These are phyloP conservation scores for Hemisphaericaspora lyxosophila DNA, from an alignment of 1,139 yeast genomes.

Conservation along the genomic window DNA sequence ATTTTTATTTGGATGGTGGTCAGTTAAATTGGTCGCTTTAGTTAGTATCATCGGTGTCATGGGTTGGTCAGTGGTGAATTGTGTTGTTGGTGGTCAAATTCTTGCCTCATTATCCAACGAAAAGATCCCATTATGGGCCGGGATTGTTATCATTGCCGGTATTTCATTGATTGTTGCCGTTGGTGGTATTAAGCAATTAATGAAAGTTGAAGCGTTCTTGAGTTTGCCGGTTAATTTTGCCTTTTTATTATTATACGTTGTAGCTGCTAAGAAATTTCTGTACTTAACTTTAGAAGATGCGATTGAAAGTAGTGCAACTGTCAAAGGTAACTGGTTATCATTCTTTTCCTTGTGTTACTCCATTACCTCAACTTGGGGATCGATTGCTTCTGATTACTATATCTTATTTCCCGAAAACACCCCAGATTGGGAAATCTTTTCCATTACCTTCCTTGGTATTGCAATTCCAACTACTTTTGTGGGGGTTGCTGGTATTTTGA, in stretches of 20 bases:
- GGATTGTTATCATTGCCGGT: conserved; percentile 67
- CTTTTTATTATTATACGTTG: conserved; percentile 67
- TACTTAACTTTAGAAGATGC: conserved; percentile 40
- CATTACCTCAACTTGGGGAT: conserved; percentile 88
- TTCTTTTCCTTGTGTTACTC: conserved; percentile 77
- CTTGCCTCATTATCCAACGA: conserved; percentile 57
- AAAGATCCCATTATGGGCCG: conserved; percentile 66
- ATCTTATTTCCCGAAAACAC: conserved; percentile 77
- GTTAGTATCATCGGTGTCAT: conserved; percentile 37
- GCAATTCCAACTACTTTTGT: conserved; percentile 76
- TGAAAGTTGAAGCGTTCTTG: conserved; percentile 65
- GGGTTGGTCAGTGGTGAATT: conserved; percentile 45
- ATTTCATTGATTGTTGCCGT: conserved; percentile 66
- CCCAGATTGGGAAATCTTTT: conserved; percentile 55
- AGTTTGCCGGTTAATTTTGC: conserved; percentile 71
- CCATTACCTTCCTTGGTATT: conserved; percentile 67
- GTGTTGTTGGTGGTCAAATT: conserved; percentile 40
- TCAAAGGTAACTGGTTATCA: conserved; percentile 67
- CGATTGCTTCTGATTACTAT: conserved; percentile 82
- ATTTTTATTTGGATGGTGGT: conserved; percentile 42
- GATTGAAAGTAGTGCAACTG: conserved; percentile 37
- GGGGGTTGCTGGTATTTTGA: conserved; percentile 68
- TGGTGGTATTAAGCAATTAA: conserved; percentile 71
- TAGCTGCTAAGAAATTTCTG: conserved; percentile 55
- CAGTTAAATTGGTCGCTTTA: conserved; percentile 34